Evolutionary conservation across 1,139 yeast genomes (phyloP).

Genomic region (Chernovozyma sophiae-reginae): DNA sequence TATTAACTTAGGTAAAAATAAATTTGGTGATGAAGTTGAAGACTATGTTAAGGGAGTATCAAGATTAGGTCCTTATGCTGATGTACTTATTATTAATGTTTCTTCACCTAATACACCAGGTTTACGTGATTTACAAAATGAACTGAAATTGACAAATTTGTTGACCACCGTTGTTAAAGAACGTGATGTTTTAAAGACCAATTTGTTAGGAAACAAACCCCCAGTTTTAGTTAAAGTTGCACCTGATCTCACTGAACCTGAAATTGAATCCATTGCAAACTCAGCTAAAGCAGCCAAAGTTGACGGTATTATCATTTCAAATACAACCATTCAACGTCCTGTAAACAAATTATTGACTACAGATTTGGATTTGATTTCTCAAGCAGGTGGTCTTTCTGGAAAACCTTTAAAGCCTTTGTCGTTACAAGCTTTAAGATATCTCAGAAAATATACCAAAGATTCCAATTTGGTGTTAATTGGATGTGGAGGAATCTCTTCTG

Average conservation of each 20-base stretch:
- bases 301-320: slow-evolving; percentile 90
- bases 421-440: slow-evolving; percentile 60
- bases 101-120: slow-evolving; percentile 98
- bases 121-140: slow-evolving; percentile 78
- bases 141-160: slow-evolving; percentile 63
- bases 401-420: slow-evolving; percentile 83
- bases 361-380: slow-evolving; percentile 37
- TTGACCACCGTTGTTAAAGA: slow-evolving; percentile 61
- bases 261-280: slow-evolving; percentile 76
- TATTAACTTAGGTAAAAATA: slow-evolving; percentile 87
- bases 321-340: slow-evolving; percentile 87
- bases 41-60: slow-evolving; percentile 86
- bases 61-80: slow-evolving; percentile 78
- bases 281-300: slow-evolving; percentile 74
- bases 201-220: slow-evolving; percentile 45
- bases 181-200: slow-evolving; percentile 44
- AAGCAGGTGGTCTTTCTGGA: slow-evolving; percentile 90
- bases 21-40: slow-evolving; percentile 80
- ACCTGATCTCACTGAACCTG: slow-evolving; percentile 83
- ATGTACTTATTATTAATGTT: slow-evolving; percentile 85
- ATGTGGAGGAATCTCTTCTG: slow-evolving; percentile 88
- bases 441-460: slow-evolving; percentile 74
- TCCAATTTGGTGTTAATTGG: slow-evolving; percentile 74
- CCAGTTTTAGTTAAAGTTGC: slow-evolving; percentile 90
- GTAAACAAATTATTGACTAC: slow-evolving; percentile 43